Percentiles rank a stretch among this genome's conserved stretches.
Evolutionary conservation across 2,329 filamentous ascomycete genomes (phyloP).

Genomic region (Teratosphaeria destructans): DNA sequence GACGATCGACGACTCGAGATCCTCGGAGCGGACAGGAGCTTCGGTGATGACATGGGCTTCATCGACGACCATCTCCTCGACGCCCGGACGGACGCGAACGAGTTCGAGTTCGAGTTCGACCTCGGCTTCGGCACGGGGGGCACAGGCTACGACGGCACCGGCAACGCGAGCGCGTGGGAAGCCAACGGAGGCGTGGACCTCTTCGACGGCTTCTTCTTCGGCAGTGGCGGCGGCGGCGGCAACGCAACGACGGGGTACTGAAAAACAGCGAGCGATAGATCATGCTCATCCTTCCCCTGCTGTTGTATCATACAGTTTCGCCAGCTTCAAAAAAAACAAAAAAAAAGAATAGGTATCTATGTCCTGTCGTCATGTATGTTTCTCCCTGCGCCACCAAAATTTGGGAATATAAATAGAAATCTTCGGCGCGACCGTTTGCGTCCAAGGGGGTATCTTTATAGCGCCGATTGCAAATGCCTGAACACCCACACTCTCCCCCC

Average conservation of each 20-base stretch:
- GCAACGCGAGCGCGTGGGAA: slow-evolving; percentile 40
- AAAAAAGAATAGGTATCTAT: neutral
- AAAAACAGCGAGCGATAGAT: slow-evolving; percentile 21
- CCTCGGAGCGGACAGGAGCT: slow-evolving; percentile 12
- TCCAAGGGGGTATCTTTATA: neutral
- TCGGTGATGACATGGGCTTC: slow-evolving; percentile 43
- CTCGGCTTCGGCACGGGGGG: slow-evolving; percentile 41
- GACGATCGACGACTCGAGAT: no score
- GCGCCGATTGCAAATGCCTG: neutral
- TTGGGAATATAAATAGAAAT: neutral
- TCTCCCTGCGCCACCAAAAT: neutral
- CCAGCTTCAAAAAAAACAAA: no score
- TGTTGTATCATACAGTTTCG: no score
- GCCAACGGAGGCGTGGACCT: slow-evolving; percentile 33
- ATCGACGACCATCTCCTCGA: slow-evolving; percentile 39
- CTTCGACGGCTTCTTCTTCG: slow-evolving; percentile 66
- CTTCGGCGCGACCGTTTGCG: neutral
- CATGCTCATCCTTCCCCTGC: neutral
- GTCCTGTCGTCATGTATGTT: neutral
- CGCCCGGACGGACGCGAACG: slow-evolving; percentile 23
- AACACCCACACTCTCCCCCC: neutral
- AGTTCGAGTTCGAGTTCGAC: slow-evolving; percentile 36
- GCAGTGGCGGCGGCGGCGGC: slow-evolving; percentile 15
- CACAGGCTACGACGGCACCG: slow-evolving; percentile 18
- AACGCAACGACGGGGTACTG: neutral